These are phyloP conservation scores for Boletus rubescentipes DNA, from an alignment of 768 basidiomycete species.

Conservation along the genomic window DNA sequence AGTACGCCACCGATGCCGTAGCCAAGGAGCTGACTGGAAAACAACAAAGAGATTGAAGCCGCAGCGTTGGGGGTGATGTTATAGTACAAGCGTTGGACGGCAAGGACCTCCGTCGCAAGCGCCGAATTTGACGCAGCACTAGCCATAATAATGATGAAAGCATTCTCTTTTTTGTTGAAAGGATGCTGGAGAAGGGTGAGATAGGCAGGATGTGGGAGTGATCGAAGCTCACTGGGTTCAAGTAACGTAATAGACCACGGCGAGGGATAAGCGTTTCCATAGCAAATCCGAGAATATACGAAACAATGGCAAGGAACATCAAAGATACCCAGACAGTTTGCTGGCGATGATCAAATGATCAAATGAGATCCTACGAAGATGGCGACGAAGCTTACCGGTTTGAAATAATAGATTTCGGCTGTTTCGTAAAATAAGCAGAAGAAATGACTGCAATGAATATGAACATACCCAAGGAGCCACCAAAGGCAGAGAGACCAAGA, in stretches of 20 bases:
- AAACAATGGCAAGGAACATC: slow-evolving; percentile 53
- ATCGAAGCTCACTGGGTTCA: slow-evolving; percentile 42
- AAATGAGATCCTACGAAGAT: background rate
- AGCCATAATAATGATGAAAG: slow-evolving; percentile 57
- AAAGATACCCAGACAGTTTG: slow-evolving; percentile 51
- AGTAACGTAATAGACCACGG: slow-evolving; percentile 44
- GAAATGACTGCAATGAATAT: background rate
- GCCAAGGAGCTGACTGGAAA: slow-evolving; percentile 38
- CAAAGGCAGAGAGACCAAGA: slow-evolving; percentile 51
- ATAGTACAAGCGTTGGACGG: slow-evolving; percentile 55
- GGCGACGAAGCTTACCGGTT: slow-evolving; percentile 38
- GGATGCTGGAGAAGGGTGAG: slow-evolving; percentile 40
- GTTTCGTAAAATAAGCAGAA: background rate
- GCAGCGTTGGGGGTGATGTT: slow-evolving; percentile 48
- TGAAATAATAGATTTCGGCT: slow-evolving; percentile 64
- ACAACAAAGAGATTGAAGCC: slow-evolving; percentile 43
- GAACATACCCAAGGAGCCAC: slow-evolving; percentile 46
- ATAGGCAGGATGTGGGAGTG: background rate
- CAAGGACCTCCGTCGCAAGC: slow-evolving; percentile 52
- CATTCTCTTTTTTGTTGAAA: slow-evolving; percentile 60
- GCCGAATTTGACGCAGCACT: slow-evolving; percentile 53
- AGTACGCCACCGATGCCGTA: slow-evolving; percentile 55
- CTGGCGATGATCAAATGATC: slow-evolving; percentile 25
- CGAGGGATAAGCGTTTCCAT: slow-evolving; percentile 47
- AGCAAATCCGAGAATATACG: slow-evolving; percentile 46